These are phyloP conservation scores for Laetiporus sulphureus DNA, from an alignment of 1,284 basidiomycete species.

Conservation along the genomic window DNA sequence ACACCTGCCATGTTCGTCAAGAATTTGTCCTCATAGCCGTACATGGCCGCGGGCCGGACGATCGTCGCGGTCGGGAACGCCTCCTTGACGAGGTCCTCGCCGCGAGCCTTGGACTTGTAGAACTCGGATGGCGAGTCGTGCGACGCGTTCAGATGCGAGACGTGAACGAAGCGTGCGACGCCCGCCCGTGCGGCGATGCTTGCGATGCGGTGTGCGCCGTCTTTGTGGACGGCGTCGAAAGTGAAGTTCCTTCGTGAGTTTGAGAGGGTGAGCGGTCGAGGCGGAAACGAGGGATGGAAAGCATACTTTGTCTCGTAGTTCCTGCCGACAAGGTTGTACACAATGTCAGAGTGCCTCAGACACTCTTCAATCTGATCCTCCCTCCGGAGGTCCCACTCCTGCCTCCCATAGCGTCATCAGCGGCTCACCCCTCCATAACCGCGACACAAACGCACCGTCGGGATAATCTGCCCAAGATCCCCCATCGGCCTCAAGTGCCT, in stretches of 20 bases:
- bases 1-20: constrained; percentile 88
- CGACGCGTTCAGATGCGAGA: constrained; percentile 93
- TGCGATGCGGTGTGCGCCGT: constrained; percentile 81
- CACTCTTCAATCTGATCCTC: constrained; percentile 92
- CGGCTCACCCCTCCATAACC: not conserved
- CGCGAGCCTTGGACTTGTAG: constrained; percentile 87
- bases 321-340: constrained; percentile 90
- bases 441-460: constrained; percentile 57
- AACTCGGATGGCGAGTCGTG: constrained; percentile 75
- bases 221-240: constrained; percentile 79
- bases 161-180: constrained; percentile 86
- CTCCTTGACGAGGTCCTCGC: constrained; percentile 83
- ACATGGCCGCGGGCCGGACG: constrained; percentile 82
- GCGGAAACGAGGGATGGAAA: not conserved
- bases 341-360: constrained; percentile 92
- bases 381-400: constrained; percentile 94
- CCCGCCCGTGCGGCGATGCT: constrained; percentile 72
- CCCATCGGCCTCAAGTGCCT: constrained; percentile 90
- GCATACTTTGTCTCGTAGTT: constrained; percentile 74
- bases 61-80: constrained; percentile 89
- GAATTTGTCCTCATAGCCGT: constrained; percentile 91
- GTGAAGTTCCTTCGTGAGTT: constrained; percentile 37
- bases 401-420: not conserved
- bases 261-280: constrained; percentile 2
- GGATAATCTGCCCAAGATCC: constrained; percentile 94